Evolutionary conservation across 2,329 filamentous ascomycete species (phyloP).

Genomic region (Nectriaceae sp.): DNA sequence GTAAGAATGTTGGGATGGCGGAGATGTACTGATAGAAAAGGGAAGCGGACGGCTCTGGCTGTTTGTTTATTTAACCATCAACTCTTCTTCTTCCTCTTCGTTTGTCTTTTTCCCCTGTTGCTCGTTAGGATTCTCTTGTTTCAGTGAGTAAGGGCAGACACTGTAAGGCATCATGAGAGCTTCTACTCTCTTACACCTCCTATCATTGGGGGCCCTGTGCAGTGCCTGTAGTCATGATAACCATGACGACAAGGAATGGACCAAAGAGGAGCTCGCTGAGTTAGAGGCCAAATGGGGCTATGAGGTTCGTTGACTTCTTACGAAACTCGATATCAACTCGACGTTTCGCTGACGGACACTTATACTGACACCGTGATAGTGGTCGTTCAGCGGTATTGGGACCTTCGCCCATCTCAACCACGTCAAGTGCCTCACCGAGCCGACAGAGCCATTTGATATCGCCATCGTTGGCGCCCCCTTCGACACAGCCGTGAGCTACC

Average conservation of each 20-base stretch:
- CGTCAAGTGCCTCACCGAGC: conserved; percentile 68
- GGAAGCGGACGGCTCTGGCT: neutral
- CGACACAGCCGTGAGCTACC: conserved; percentile 72
- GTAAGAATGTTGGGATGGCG: too few relatives aligned
- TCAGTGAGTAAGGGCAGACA: neutral
- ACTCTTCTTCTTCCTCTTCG: neutral
- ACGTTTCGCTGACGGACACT: conserved; percentile 1
- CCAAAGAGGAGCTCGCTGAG: conserved; percentile 52
- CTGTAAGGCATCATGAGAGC: conserved; percentile 24
- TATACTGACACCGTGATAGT: conserved; percentile 26
- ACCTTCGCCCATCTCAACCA: conserved; percentile 73
- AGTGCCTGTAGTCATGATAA: conserved; percentile 32
- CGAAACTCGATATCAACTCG: neutral
- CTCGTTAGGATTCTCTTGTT: neutral
- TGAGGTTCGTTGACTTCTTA: conserved; percentile 44
- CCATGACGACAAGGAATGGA: conserved; percentile 45
- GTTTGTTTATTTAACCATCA: neutral
- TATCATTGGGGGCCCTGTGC: conserved; percentile 29
- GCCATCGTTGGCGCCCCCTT: conserved; percentile 73
- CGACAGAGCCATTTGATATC: conserved; percentile 66
- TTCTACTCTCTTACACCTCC: conserved; percentile 23
- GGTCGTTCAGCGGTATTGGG: conserved; percentile 69
- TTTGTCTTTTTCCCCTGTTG: neutral
- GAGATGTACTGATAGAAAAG: neutral
- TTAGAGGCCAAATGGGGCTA: conserved; percentile 59